Evolutionary conservation across 2,329 filamentous ascomycete species (phyloP), one percentile per base, ranked within the genome.

Genomic region (Aureobasidium sp.): DNA sequence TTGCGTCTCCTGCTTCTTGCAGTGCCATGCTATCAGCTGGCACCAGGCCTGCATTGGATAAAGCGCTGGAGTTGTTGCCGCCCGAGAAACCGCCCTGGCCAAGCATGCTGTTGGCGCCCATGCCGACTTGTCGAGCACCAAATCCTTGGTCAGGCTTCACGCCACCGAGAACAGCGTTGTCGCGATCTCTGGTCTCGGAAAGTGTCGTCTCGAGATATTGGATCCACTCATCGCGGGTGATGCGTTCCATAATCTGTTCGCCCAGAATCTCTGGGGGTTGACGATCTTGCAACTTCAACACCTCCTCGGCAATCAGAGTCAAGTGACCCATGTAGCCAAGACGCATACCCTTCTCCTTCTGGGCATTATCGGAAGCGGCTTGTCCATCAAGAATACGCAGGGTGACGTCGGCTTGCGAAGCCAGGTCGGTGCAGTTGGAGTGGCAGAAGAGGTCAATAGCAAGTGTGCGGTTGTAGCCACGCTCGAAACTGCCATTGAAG

Each of bases 241-340:
- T 91, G 68, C 88, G 90, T 68, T 96, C 90, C 66, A 96, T 81
- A 2, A 99, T 91, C 14, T 83, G 81, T 64, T 90, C 87, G 0
- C 91, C 94, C 11, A 97, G 81, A 22, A 93, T 79, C 75, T 97
- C 92, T 0, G 91, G 89, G 3, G 93, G 89, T 73, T 97, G 90
- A 60, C 94, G 86, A 75, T 97, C 94, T 39, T 91, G 96, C 71
- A 99, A 97, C 75, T 97, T 99, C 71, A 97, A 91, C 19, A 99
- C 94, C 75, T 99, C 94, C 75, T 99, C 94, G 33, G 94, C 93
- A 64, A 99, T 97, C 31, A 99, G 82, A 0, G 94, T 99, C 56
- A 99, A 80, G 74, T 99, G 94, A 3, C 94, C 94, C 92, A 99
- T 99, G 77, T 97, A 99, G 44, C 94, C 94, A 73, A 97, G 86